Base-by-base conservation (phyloP, 352 stramenopile genomes). In the Globisporangium splendens region DNA sequence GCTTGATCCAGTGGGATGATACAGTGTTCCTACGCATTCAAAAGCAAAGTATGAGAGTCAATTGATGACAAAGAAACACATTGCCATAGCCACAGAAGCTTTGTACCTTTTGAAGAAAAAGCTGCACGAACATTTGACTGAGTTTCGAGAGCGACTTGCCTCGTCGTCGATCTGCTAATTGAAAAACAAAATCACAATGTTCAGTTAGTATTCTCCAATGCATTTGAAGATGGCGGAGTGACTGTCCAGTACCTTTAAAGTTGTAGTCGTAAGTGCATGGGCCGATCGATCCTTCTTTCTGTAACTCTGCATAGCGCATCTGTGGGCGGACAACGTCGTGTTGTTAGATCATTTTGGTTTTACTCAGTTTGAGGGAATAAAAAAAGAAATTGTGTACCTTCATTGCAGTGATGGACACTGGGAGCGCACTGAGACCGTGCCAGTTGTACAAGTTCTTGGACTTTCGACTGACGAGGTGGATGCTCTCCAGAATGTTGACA, bases 371-470 rank as follows among this genome's bases (percentile, higher is more conserved):
- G n/a, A n/a, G n/a, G n/a, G n/a, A n/a, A n/a, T n/a, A n/a, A n/a
- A n/a, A n/a, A n/a, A 46, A 28, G 6, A 56, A 54, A 46, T 46
- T 7, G 1, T 50, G 39, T 72, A 91, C 81, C 71, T 88, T 88
- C 84, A 95, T 94, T 3, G 73, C 77, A 5, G 60, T 66, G 17
- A 91, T 88, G 0, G 80, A 88, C 1, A 74, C 69, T 0, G 82
- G 83, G 12, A 96, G 72, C 4, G 75, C 83, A 21, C 66, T 56
- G 8, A 93, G 61, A 11, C 87, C 87, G 51, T 96, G 84, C 87
- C 88, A 96, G 49, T 92, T 90, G 79, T 99, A 99, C 2, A 96
- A 84, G 63, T 98, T 99, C 72, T 98, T 98, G 58, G 91, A 94
- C 61, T 98, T 95, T n/a, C 96, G 91, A 28, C 80, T 95, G 6